Evolutionary conservation across 805 yeast genomes (phyloP), one percentile per base, ranked within the genome.

Genomic region (Yarrowia porcina): DNA sequence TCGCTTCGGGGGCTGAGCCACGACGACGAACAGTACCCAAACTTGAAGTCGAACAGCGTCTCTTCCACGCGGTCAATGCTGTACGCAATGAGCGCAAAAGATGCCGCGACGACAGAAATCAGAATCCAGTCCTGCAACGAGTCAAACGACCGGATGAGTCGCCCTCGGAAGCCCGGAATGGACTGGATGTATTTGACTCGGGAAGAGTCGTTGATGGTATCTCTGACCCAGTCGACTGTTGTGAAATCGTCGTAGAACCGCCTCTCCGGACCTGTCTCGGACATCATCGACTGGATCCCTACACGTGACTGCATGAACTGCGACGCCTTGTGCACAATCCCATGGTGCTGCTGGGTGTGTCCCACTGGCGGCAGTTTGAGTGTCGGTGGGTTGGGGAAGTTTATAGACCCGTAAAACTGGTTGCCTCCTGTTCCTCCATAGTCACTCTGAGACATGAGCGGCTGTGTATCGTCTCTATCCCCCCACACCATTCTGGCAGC

Each of bases 201-300:
- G 41, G 70, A 72, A 35, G 82, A 78, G 59, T 80, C 80, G 62
- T 73, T 72, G 30, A 82, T 72, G 36, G 77, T 76, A 32, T 83
- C 84, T 30, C 77, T 76, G 2, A 81, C 79, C 86, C 87, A 83
- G 71, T 83, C 87, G 17, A 83, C 80, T 18, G 86, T 82, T 21
- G 87, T 83, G 71, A 82, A 83, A 70, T 83, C 86, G 68, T 83
- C 84, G 69, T 83, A 83, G 73, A 74, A 81, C 66, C 74, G 76
- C 25, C 80, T 52, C 21, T 65, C 54, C 4, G 44, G 62, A 0
- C 44, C 65, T 15, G 61, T 52, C 4, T 56, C 63, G 2, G 45
- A 52, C 42, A 52, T 52, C 27, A 38, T 20, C 6, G 42, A 28
- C 35, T 52, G 60, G 27, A 52, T 36, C 11, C 44, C 44, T 8